phyloP scores from a whole-genome alignment of 2,329 filamentous ascomycete genomes.

The Magnaporthiopsis incrustans region DNA sequence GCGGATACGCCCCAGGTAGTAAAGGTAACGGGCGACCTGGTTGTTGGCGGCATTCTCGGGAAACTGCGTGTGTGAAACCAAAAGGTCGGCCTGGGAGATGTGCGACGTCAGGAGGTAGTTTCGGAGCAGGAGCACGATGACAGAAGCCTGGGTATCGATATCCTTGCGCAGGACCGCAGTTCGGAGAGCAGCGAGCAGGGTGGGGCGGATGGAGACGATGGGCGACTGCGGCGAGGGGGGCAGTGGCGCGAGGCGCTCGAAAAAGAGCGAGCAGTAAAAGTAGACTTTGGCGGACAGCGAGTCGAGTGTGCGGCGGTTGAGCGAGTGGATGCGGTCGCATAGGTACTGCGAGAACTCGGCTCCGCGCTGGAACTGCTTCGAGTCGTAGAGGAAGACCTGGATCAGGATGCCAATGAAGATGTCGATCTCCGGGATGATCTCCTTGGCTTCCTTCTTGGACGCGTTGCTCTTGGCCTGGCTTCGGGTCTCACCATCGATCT shows the following conservation, averaged over 20 bases:
- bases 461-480: constrained; percentile 39
- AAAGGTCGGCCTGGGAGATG: constrained; percentile 90
- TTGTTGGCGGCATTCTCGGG: constrained; percentile 93
- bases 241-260: constrained; percentile 79
- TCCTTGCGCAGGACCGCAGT: constrained; percentile 97
- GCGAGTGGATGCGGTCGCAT: constrained; percentile 73
- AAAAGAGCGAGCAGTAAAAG: constrained; percentile 96
- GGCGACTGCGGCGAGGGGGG: constrained; percentile 85
- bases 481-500: constrained; percentile 59
- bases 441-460: constrained; percentile 61
- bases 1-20: constrained; percentile 93
- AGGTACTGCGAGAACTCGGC: constrained; percentile 78
- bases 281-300: constrained; percentile 91
- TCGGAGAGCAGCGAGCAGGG: constrained; percentile 77
- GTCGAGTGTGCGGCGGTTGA: constrained; percentile 92
- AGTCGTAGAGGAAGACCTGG: constrained; percentile 84
- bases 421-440: constrained; percentile 78
- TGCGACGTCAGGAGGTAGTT: constrained; percentile 96
- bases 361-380: constrained; percentile 71
- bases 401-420: constrained; percentile 80
- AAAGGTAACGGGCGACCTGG: constrained; percentile 93
- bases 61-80: constrained; percentile 94
- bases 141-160: constrained; percentile 90
- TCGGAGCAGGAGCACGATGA: constrained; percentile 88
- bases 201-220: constrained; percentile 77